Conservation (phyloP, 2,329 filamentous ascomycete genomes). For the Venturia aucupariae region DNA sequence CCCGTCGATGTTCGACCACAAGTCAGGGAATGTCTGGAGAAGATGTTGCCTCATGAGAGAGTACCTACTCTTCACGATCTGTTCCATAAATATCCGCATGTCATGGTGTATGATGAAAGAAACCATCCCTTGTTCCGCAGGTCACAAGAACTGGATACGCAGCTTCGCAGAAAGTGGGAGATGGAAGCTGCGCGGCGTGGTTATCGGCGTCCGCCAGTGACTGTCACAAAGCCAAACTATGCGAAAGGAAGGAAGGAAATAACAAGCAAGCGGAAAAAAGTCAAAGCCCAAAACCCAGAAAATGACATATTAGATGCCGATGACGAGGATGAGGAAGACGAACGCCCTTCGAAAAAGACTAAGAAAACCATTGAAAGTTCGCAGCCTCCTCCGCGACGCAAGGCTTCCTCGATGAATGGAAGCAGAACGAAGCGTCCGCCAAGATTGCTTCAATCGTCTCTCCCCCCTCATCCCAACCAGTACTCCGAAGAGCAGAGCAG, state of each 20-base stretch:
- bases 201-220: neutral
- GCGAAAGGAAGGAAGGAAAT: neutral
- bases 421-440: neutral
- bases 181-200: neutral
- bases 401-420: neutral
- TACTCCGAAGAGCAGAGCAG: neutral
- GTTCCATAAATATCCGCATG: neutral
- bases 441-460: neutral
- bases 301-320: neutral
- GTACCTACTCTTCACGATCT: neutral
- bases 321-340: neutral
- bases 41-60: neutral
- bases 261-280: neutral
- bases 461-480: neutral
- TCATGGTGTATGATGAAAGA: neutral
- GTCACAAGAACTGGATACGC: neutral
- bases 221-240: constrained; percentile 3
- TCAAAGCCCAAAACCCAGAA: neutral
- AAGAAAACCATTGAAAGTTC: neutral
- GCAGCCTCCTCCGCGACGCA: neutral
- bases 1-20: neutral
- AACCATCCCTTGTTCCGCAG: neutral
- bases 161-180: neutral
- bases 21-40: neutral
- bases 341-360: neutral